A percentile compares a stretch with the other conserved stretches of the same genome.
Evolutionary conservation across 176 grass and related monocot genomes (phyloP).

Genomic region (Elaeis guineensis): DNA sequence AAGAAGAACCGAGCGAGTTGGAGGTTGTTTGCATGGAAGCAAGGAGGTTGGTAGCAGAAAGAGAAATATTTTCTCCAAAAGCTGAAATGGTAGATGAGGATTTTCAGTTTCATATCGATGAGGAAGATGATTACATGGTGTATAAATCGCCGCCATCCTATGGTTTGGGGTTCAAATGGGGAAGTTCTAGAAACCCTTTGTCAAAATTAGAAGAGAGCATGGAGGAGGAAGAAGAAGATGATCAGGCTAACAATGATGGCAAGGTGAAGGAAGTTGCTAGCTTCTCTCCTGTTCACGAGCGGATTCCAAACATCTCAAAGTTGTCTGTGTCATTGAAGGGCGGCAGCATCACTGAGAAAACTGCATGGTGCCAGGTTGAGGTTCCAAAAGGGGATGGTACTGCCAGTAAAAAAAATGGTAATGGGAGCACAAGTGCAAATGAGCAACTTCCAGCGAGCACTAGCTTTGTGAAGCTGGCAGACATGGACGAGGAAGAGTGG

Average conservation of each 20-base stretch:
- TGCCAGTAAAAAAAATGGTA: background rate
- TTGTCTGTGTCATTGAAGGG: constrained; percentile 1
- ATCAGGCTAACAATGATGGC: background rate
- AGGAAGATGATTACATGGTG: background rate
- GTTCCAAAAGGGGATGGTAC: background rate
- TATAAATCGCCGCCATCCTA: background rate
- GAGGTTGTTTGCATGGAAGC: constrained; percentile 18
- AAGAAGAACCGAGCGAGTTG: constrained; percentile 16
- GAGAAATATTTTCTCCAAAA: background rate
- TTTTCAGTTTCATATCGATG: constrained; percentile 18
- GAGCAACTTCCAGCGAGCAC: background rate
- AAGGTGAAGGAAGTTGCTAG: background rate
- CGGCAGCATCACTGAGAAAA: background rate
- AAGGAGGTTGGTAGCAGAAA: constrained; percentile 8
- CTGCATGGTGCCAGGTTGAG: background rate
- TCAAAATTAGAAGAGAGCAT: constrained; percentile 12
- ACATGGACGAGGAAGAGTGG: constrained; percentile 15
- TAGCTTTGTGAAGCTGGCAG: constrained; percentile 16
- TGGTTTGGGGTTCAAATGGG: background rate
- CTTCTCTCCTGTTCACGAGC: background rate
- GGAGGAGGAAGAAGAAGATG: constrained; percentile 9
- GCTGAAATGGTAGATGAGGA: background rate
- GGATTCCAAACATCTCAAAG: background rate
- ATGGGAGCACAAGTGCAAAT: constrained; percentile 4
- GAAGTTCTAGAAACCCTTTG: constrained; percentile 1